These are phyloP conservation scores for Quercus rubra DNA, from an alignment of 306 rosid species.

Conservation along the genomic window DNA sequence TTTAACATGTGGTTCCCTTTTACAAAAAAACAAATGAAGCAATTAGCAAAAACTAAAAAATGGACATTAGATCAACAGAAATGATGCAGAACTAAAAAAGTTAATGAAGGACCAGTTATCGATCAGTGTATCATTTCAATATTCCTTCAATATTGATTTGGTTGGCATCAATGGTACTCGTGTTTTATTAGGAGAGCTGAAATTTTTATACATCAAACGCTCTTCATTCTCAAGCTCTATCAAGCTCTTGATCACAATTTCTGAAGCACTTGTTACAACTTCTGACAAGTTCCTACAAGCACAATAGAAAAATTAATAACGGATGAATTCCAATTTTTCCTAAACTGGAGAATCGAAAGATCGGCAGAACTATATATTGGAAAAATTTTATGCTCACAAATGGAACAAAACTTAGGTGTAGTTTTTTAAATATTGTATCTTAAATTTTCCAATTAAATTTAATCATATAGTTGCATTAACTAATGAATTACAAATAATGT, in stretches of 20 bases:
- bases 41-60: not conserved
- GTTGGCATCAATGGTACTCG: not conserved
- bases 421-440: too few relatives aligned
- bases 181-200: not conserved
- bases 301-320: not conserved
- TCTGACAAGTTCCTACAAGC: constrained; percentile 65
- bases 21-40: too few relatives aligned
- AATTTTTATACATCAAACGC: constrained; percentile 13
- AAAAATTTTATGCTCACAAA: too few relatives aligned
- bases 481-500: too few relatives aligned
- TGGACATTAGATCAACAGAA: not conserved
- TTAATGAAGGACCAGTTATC: not conserved
- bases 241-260: constrained; percentile 57
- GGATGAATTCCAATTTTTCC: not conserved
- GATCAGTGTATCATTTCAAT: not conserved
- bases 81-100: not conserved
- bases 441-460: too few relatives aligned
- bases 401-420: too few relatives aligned
- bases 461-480: too few relatives aligned
- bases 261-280: constrained; percentile 53
- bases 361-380: too few relatives aligned
- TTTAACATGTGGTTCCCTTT: too few relatives aligned
- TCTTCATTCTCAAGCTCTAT: constrained; percentile 57
- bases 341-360: too few relatives aligned
- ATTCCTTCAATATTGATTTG: not conserved